phyloP scores from a whole-genome alignment of 169 alveolate genomes.

The Cryptosporidium sp. region DNA sequence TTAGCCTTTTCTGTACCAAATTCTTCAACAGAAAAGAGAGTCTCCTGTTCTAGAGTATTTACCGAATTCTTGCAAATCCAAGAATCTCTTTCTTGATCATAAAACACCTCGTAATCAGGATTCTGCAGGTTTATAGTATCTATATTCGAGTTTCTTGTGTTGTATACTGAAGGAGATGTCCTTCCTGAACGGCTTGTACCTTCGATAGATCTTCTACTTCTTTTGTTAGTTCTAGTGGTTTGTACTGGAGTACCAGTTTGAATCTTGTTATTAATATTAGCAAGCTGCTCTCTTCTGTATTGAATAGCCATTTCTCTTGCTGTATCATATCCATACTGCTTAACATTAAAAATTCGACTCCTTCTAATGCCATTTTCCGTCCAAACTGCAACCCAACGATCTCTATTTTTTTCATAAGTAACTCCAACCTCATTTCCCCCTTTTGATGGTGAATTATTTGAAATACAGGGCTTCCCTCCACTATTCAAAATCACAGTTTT shows the following conservation, averaged over 20 bases:
- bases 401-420: slow-evolving; percentile 72
- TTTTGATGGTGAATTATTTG: slow-evolving; percentile 31
- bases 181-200: neutral
- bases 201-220: slow-evolving; percentile 36
- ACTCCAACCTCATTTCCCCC: slow-evolving; percentile 63
- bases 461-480: neutral
- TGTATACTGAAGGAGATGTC: slow-evolving; percentile 46
- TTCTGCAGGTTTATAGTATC: slow-evolving; percentile 10
- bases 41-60: slow-evolving; percentile 22
- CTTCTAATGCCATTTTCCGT: slow-evolving; percentile 74
- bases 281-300: slow-evolving; percentile 59
- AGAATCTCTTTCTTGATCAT: slow-evolving; percentile 49
- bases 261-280: slow-evolving; percentile 4
- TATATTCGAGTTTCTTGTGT: slow-evolving; percentile 53
- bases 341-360: slow-evolving; percentile 72
- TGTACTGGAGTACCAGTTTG: slow-evolving; percentile 1
- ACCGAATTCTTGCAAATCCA: slow-evolving; percentile 48
- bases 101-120: slow-evolving; percentile 51
- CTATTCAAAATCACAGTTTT: neutral
- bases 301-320: slow-evolving; percentile 74
- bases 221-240: slow-evolving; percentile 15
- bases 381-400: slow-evolving; percentile 77
- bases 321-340: slow-evolving; percentile 73
- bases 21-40: slow-evolving; percentile 40
- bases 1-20: slow-evolving; percentile 54